phyloP scores from a whole-genome alignment of 2,329 filamentous ascomycete genomes.

The Tolypocladium sp. region DNA sequence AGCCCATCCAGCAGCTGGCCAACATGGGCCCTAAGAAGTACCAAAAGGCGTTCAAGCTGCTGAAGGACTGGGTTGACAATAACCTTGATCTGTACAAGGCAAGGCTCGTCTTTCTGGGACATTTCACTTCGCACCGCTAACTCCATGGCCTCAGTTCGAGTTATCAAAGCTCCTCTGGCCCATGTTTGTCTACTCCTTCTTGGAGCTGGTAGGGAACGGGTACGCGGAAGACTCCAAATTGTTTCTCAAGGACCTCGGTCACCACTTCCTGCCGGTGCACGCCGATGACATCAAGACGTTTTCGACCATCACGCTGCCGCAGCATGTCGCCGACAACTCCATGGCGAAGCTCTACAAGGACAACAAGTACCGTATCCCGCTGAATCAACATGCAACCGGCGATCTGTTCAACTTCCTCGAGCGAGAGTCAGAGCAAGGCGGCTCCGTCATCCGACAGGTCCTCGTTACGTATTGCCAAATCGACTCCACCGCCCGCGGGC shows the following conservation, averaged over 20 bases:
- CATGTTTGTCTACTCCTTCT: conserved; percentile 84
- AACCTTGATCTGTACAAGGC: conserved; percentile 92
- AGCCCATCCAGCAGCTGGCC: conserved; percentile 61
- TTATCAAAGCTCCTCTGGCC: conserved; percentile 85
- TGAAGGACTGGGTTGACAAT: conserved; percentile 81
- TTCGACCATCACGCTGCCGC: conserved; percentile 62
- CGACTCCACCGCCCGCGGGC: conserved; percentile 49
- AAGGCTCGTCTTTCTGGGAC: conserved; percentile 9
- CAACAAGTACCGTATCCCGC: conserved; percentile 80
- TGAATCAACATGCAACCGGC: conserved; percentile 78
- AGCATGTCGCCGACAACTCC: conserved; percentile 68
- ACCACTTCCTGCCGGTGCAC: conserved; percentile 67
- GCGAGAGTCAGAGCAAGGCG: conserved; percentile 73
- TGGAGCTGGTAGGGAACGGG: conserved; percentile 66
- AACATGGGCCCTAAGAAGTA: conserved; percentile 71
- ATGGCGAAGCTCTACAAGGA: conserved; percentile 73
- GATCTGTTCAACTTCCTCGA: conserved; percentile 84
- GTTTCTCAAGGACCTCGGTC: conserved; percentile 61
- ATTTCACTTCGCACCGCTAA: neutral
- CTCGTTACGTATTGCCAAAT: conserved; percentile 53
- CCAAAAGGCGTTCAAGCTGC: conserved; percentile 60
- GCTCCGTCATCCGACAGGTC: conserved; percentile 66
- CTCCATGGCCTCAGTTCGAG: conserved; percentile 55
- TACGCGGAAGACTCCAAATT: conserved; percentile 63
- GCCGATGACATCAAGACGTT: conserved; percentile 71